Evolutionary conservation across 129 eudicot species (phyloP), one percentile per base, ranked within the genome.

Genomic region (Ambrosia artemisiifolia): DNA sequence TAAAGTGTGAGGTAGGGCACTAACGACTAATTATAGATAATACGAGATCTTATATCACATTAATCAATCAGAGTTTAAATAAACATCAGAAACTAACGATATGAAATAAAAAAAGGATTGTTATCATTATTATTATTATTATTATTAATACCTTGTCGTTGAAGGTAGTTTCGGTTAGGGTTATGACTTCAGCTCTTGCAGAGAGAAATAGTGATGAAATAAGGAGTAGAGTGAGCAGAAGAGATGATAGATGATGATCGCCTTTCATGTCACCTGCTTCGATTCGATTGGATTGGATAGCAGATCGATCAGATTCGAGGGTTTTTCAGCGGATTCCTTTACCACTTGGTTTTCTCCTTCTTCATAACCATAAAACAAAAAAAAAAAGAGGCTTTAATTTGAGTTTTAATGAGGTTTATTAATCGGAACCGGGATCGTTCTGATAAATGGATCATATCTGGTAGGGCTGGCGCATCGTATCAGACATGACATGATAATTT

Each of bases 161-260:
- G 63, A 91, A 91, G 59, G 88, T 87, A 24, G 79, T 80, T 46
- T 75, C 79, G 10, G 89, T 88, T 57, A 91, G 81, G 78, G 91
- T 84, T 74, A 91, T 88, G 81, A 91, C 97, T 73, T 91, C 97
- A 56, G 97, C 95, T 44, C 69, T 81, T 3, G 75, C 63, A 65
- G 78, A 76, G 4, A 84, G 48, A 18, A 83, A 13, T 38, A 84
- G 44, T 42, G 79, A 79, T 44, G 82, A 78, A 2, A 80, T 6
- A 7, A 83, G 8, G 11, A 81, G 11, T 11, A 71, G 7, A 38
- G 72, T 11, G 17, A 71, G n/a, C 5, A 73, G 42, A 69, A 69
- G 73, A 69, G 66, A 49, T 54, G 46, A 24, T 24, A n/a, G 28
- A 24, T 24, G 60, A 38, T 72, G 69, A 73, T 75, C 78, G 77